A percentile compares a stretch with the other conserved stretches of the same genome.
Conservation (phyloP, 2,329 filamentous ascomycete genomes). For the Cercospora nicotianae region DNA sequence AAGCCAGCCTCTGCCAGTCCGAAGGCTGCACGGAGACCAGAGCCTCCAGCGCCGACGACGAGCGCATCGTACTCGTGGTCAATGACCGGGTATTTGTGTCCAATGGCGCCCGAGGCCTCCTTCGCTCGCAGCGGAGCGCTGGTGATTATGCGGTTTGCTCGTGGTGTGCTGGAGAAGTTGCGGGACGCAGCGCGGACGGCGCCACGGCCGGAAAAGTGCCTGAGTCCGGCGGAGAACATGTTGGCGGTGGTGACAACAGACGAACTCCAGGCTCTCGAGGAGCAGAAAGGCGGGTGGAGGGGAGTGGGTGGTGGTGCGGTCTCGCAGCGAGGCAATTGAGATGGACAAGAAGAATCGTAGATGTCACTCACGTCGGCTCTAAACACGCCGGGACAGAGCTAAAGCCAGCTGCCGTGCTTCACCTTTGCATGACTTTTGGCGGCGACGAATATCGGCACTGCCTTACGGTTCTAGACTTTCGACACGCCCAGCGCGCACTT, state of each 20-base stretch:
- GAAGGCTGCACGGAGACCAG: slow-evolving; percentile 78
- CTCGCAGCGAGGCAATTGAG: not conserved
- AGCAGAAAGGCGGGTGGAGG: not conserved
- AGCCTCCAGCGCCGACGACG: slow-evolving; percentile 82
- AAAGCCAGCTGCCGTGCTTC: not conserved
- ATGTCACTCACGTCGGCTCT: slow-evolving; percentile 4
- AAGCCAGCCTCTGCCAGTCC: slow-evolving; percentile 85
- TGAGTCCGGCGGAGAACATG: slow-evolving; percentile 42
- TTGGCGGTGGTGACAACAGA: slow-evolving; percentile 13
- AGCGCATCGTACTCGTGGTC: slow-evolving; percentile 99
- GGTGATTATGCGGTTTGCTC: slow-evolving; percentile 80
- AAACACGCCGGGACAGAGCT: not conserved
- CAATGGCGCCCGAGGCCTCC: slow-evolving; percentile 84
- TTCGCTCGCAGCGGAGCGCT: slow-evolving; percentile 81
- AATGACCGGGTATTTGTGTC: slow-evolving; percentile 92
- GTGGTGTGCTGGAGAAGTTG: slow-evolving; percentile 82
- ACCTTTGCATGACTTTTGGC: not conserved
- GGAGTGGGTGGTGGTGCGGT: not conserved
- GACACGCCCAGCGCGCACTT: not conserved
- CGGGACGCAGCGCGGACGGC: slow-evolving; percentile 46
- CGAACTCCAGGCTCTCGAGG: not conserved
- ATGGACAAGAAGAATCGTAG: slow-evolving; percentile 6
- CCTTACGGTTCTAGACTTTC: not conserved
- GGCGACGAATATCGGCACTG: not conserved
- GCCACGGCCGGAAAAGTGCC: slow-evolving; percentile 37